A percentile compares a stretch with the other conserved stretches of the same genome.
Conservation (phyloP, 441 rosid species). For the Erodium moschatum region DNA sequence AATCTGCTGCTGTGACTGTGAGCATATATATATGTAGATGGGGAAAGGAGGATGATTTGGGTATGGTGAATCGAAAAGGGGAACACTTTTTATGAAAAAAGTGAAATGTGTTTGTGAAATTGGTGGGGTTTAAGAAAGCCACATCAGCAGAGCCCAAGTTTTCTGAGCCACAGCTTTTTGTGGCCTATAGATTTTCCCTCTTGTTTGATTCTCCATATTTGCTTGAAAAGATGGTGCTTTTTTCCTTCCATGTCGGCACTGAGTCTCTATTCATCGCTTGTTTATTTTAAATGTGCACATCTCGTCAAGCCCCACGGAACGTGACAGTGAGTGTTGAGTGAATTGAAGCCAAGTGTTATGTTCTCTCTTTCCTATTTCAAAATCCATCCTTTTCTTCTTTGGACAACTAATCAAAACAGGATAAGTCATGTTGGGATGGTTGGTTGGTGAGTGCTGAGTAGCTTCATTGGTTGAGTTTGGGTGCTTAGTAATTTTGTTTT, state of each 20-base stretch:
- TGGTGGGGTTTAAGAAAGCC: conserved; percentile 25
- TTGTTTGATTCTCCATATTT: conserved; percentile 46
- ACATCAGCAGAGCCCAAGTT: conserved; percentile 26
- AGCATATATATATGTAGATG: background rate
- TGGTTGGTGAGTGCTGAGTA: background rate
- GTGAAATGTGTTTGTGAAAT: conserved; percentile 7
- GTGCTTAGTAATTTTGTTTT: too few relatives aligned
- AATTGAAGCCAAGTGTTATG: background rate
- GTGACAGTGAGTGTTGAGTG: background rate
- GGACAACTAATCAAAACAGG: background rate
- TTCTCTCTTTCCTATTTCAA: background rate
- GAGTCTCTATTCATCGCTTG: background rate
- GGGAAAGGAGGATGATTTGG: background rate
- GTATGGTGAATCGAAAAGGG: background rate
- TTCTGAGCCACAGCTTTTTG: conserved; percentile 58
- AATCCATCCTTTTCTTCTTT: background rate
- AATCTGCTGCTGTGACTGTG: too few relatives aligned
- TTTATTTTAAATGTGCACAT: background rate
- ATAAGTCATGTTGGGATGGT: background rate
- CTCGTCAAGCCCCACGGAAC: background rate
- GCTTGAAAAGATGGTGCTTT: conserved; percentile 31
- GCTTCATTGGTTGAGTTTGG: too few relatives aligned
- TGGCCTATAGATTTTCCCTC: conserved; percentile 44
- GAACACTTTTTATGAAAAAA: background rate
- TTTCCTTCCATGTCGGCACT: conserved; percentile 20